These are phyloP conservation scores for Phytophthora podocarpi DNA, from an alignment of 352 stramenopile species.

Conservation along the genomic window DNA sequence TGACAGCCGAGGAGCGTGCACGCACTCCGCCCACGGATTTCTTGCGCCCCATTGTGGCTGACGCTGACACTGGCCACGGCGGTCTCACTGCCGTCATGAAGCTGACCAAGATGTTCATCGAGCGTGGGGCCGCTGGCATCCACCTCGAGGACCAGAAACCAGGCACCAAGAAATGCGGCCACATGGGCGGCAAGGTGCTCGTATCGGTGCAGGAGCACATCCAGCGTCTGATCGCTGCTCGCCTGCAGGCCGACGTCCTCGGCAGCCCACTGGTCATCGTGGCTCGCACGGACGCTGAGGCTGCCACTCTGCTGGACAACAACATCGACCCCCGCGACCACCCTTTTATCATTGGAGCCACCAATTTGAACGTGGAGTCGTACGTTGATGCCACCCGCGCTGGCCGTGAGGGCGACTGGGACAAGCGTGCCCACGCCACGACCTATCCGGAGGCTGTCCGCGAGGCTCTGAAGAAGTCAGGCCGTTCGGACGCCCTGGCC, in stretches of 20 bases:
- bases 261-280: constrained; percentile 96
- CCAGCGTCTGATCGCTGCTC: constrained; percentile 95
- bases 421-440: constrained; percentile 92
- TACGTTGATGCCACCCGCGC: constrained; percentile 81
- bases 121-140: constrained; percentile 96
- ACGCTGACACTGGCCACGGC: constrained; percentile 97
- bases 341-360: constrained; percentile 97
- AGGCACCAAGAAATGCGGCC: constrained; percentile 99
- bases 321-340: constrained; percentile 98
- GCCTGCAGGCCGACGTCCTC: constrained; percentile 96
- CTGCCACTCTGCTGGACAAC: constrained; percentile 96
- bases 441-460: constrained; percentile 96
- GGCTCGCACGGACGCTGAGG: constrained; percentile 96
- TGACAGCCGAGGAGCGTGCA: constrained; percentile 79
- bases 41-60: constrained; percentile 96
- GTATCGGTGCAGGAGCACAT: constrained; percentile 98
- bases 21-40: constrained; percentile 93
- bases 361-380: constrained; percentile 88
- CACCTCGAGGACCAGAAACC: constrained; percentile 99
- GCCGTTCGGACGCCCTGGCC: constrained; percentile 69
- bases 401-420: constrained; percentile 85
- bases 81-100: constrained; percentile 98
- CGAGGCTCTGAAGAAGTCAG: constrained; percentile 69
- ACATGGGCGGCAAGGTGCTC: constrained; percentile 99
- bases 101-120: constrained; percentile 98